These are phyloP conservation scores for Teratosphaeria nubilosa DNA, from an alignment of 2,329 filamentous ascomycete species.

Conservation along the genomic window DNA sequence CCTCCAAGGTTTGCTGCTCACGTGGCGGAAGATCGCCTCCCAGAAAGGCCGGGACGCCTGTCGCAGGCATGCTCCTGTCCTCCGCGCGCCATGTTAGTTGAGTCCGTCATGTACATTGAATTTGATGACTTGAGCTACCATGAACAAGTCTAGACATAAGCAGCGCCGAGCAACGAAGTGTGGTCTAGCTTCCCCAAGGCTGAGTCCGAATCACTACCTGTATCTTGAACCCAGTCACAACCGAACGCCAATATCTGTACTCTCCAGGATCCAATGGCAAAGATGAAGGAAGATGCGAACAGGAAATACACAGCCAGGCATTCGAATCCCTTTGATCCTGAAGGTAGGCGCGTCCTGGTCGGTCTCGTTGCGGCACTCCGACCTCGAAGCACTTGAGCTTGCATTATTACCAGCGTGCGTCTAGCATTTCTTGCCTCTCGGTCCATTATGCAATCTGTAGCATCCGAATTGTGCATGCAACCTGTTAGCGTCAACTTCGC, in stretches of 20 bases:
- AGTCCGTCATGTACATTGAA: not conserved
- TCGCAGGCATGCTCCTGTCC: not conserved
- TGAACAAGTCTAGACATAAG: not conserved
- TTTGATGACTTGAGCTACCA: not conserved
- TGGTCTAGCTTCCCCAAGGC: not conserved
- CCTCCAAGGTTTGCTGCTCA: slow-evolving; percentile 25
- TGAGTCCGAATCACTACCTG: not conserved
- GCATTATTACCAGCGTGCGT: not conserved
- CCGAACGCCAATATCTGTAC: not conserved
- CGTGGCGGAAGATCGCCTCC: slow-evolving; percentile 20
- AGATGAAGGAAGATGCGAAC: not conserved
- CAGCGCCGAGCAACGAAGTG: not conserved
- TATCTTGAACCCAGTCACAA: not conserved
- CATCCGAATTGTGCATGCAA: not conserved
- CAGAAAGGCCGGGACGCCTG: slow-evolving; percentile 1
- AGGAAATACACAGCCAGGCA: not conserved
- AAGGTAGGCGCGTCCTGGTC: not conserved
- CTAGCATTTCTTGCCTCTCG: not conserved
- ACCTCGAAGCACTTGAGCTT: not conserved
- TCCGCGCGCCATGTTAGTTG: not conserved
- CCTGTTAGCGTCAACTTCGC: not conserved
- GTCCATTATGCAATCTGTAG: not conserved
- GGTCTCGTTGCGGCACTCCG: not conserved
- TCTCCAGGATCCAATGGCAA: not conserved
- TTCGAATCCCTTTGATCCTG: not conserved